Base-by-base conservation (phyloP, 441 rosid genomes). In the Eutrema salsugineum region DNA sequence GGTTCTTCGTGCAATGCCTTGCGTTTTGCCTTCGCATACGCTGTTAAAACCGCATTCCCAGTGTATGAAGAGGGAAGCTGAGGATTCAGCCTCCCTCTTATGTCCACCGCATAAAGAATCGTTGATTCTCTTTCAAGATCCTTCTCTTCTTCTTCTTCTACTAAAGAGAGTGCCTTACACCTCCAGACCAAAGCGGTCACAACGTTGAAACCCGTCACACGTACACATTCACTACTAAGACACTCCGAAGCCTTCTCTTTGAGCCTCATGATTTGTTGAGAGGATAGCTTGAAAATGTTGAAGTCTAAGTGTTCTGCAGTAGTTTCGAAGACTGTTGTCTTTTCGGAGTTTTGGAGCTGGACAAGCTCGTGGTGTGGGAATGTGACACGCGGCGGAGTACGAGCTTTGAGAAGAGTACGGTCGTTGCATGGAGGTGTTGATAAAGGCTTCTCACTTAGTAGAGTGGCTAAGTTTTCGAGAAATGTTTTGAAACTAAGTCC, bases 401-500 rank as follows among this genome's bases (percentile, higher is more conserved):
- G 83, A 55, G 97, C 91, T 15, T 90, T 83, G 22, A 93, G 85
- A 71, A 90, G 91, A 7, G 69, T 73, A 24, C 97, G 93, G 70
- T 90, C 87, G 24, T 84, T 88, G 80, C 86, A 87, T 0, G 97
- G 98, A n/a, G 59, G 56, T 72, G 79, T 49, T 15, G 78, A 56
- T 39, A 87, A 66, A 14, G 96, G 88, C 33, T 83, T 84, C 43
- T 72, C 88, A 28, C 78, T 77, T 0, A 90, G 87, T 5, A 90
- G 14, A 11, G 91, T 86, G 2, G 85, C 87, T 36, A 93, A 66
- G 83, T 93, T 93, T 19, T 86, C 82, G 36, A 93, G 72, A 75
- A 93, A 90, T 36, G 47, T 74, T 78, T 87, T 93, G 87, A 88
- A 93, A 83, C 91, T 84, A 63, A 87, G 56, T 24, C 98, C 97